Evolutionary conservation across 2,329 filamentous ascomycete species (phyloP), one percentile per base, ranked within the genome.

Genomic region (Cladorrhinum sp.): DNA sequence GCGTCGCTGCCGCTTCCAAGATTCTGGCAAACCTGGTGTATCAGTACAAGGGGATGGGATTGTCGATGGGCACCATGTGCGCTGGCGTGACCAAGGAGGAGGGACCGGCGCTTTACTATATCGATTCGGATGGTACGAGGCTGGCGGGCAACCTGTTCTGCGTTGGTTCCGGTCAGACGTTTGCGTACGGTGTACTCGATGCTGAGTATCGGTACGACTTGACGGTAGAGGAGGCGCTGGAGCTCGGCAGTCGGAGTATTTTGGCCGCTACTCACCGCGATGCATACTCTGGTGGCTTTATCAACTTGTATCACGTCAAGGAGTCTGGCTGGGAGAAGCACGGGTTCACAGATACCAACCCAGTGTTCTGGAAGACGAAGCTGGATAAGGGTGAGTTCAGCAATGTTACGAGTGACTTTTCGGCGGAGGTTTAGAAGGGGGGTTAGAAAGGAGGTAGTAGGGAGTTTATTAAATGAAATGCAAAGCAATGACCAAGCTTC

Each of bases 21-120:
- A 97, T 99, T 76, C 90, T 99, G 69, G 92, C 95, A 74, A 99
- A 99, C 81, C 82, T 99, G 69, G 93, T 97, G 72, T 99, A 98
- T 84, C 88, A 88, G 70, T 99, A 99, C 87, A 99, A 99, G 82
- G 93, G 93, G 72, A 96, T 96, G 91, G 95, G 95, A 38, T 81
- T 99, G 71, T 96, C 91, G 75, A 99, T 99, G 95, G 95, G 95
- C 69, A 99, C 95, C 72, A 99, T 99, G 95, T 96, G 95, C 77
- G 93, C 95, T 36, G 95, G 95, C 72, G 95, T 99, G 67, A 95
- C 95, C 66, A 89, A 91, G 68, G 89, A 93, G 78, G 93, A 98
- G 82, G 95, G 95, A 10, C 95, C 95, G 24, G 95, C 95, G 45
- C 89, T 99, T 63, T 99, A 99, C 85, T 99, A 99, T 80, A 96